Evolutionary conservation across 2,329 filamentous ascomycete genomes (phyloP).

Genomic region (Colletotrichum lindemuthianum): DNA sequence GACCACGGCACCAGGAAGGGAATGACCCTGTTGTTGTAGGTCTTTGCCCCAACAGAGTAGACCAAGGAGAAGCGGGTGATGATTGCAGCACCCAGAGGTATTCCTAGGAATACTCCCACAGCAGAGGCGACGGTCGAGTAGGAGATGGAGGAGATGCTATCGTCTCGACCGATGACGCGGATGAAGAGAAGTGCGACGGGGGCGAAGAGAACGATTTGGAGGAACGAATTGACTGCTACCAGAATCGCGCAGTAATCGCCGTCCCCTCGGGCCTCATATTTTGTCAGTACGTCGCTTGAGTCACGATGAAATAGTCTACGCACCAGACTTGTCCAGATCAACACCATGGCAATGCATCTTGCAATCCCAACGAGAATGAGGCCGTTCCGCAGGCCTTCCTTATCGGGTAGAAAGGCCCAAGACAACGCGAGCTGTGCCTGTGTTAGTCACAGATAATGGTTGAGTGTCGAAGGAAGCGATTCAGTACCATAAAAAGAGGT

Average conservation of each 20-base stretch:
- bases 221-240: constrained; percentile 78
- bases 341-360: constrained; percentile 86
- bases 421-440: constrained; percentile 66
- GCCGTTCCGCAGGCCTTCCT: constrained; percentile 68
- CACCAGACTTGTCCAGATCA: constrained; percentile 76
- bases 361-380: constrained; percentile 86
- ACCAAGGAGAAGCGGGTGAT: constrained; percentile 76
- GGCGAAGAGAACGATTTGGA: constrained; percentile 79
- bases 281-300: background rate
- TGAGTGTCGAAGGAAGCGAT: background rate
- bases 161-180: constrained; percentile 68
- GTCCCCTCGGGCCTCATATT: constrained; percentile 72
- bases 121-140: constrained; percentile 80
- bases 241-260: constrained; percentile 85
- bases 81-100: constrained; percentile 82
- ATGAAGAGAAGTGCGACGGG: constrained; percentile 77
- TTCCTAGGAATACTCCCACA: constrained; percentile 86
- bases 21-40: constrained; percentile 78
- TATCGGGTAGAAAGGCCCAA: constrained; percentile 74
- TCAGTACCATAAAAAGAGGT: constrained; percentile 79
- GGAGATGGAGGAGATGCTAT: constrained; percentile 51
- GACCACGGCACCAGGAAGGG: constrained; percentile 77
- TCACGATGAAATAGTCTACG: background rate
- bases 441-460: background rate
- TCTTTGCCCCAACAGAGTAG: constrained; percentile 60